Base-by-base conservation (phyloP, 2,329 filamentous ascomycete species). In the Penicillium corylophilum region DNA sequence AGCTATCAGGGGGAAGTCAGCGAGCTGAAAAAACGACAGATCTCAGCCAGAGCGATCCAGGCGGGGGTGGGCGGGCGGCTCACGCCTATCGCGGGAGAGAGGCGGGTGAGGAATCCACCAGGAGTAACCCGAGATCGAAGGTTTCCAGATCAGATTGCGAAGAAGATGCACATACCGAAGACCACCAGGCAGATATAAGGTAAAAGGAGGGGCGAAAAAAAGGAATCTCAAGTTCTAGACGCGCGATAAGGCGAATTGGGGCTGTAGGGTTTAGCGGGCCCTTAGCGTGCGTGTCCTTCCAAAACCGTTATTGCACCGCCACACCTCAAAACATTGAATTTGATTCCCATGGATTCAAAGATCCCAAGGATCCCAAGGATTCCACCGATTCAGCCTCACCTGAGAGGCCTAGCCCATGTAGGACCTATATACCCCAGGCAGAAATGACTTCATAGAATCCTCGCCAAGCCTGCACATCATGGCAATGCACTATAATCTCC, bases 201-300 rank as follows among this genome's bases (percentile, higher is more conserved):
- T 20, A 20, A 26, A 33, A 44, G n/a, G 16, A 13, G 0, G 20
- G 10, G 24, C 41, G 38, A 38, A 31, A 33, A 38, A 40, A 26
- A 41, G 50, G 16, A 28, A 38, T 24, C 20, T 38, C 13, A 20
- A 38, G 50, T 52, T 63, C 59, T 59, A 59, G 57, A 56, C 50
- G 49, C 55, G 49, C 59, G 59, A 60, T 60, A 59, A 61, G 51
- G 29, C 9, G 35, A 41, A 20, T 46, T 44, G 44, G 50, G 46
- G 52, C 49, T 45, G 49, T 61, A 61, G 56, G 57, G 55, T 55
- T 60, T 58, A 62, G 58, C 55, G 58, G 51, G 48, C 45, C 49
- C 55, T 53, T 50, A 43, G 51, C 54, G 39, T 48, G 51, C 29
- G 43, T 38, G 40, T 47, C 22, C 20, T 23, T 31, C 28, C 24